phyloP scores from a whole-genome alignment of 306 rosid species.

The Casuarina glauca region DNA sequence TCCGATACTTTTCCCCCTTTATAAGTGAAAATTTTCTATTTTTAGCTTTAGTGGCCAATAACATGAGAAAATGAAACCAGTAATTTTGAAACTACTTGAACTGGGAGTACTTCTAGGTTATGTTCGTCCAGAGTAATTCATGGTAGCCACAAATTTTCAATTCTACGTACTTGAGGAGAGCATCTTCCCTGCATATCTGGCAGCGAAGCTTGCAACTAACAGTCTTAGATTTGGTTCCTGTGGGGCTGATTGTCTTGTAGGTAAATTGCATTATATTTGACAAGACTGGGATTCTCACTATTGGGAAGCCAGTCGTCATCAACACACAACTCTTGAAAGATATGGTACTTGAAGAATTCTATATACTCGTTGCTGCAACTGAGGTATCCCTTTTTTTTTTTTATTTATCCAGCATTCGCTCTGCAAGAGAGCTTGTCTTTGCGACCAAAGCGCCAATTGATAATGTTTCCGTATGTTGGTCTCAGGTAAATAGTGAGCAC shows the following conservation, averaged over 20 bases:
- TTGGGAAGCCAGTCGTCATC: conserved; percentile 75
- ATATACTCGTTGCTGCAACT: conserved; percentile 66
- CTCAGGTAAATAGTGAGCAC: conserved; percentile 85
- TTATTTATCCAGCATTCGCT: background rate
- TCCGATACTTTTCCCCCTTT: too few relatives aligned
- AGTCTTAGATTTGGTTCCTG: background rate
- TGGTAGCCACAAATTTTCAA: too few relatives aligned
- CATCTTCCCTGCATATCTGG: too few relatives aligned
- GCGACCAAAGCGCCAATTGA: background rate
- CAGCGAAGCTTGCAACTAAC: too few relatives aligned
- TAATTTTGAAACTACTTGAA: background rate
- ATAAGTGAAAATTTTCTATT: too few relatives aligned
- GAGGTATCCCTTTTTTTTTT: conserved; percentile 44
- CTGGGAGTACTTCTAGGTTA: background rate
- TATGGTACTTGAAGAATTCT: conserved; percentile 43
- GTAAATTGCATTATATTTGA: conserved; percentile 82
- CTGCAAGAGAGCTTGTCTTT: background rate
- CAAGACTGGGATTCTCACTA: conserved; percentile 87
- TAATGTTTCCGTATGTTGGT: conserved; percentile 3
- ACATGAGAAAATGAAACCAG: too few relatives aligned
- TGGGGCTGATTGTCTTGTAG: conserved; percentile 32
- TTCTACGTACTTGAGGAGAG: too few relatives aligned
- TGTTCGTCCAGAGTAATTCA: background rate
- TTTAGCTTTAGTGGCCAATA: too few relatives aligned
- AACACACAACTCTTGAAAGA: conserved; percentile 42